Evolutionary conservation across 345 rosid species (phyloP).

Genomic region (Passiflora organensis): DNA sequence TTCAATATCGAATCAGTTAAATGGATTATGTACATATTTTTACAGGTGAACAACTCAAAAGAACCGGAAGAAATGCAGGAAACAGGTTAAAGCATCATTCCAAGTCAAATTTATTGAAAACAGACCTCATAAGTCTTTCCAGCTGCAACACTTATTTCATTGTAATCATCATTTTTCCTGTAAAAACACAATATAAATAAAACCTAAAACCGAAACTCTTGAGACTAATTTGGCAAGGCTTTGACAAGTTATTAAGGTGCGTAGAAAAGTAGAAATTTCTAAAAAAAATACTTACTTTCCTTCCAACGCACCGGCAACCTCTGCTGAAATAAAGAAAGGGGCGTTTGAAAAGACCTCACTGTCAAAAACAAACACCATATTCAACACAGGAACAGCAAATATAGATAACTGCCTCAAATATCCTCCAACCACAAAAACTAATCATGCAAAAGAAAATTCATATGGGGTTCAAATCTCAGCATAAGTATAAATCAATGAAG

Average conservation of each 20-base stretch:
- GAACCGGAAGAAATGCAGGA: too few species aligned
- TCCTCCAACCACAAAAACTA: too few species aligned
- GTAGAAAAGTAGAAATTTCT: too few species aligned
- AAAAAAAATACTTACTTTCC: conserved; percentile 40
- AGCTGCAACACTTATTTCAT: conserved; percentile 70
- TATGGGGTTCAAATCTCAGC: too few species aligned
- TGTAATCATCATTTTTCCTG: conserved; percentile 82
- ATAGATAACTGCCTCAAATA: background rate
- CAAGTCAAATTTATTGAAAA: conserved; percentile 2
- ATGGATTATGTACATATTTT: too few species aligned
- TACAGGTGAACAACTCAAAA: too few species aligned
- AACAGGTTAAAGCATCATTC: background rate
- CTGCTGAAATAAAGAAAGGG: conserved; percentile 93
- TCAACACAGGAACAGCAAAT: conserved; percentile 5
- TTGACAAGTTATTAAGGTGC: too few species aligned
- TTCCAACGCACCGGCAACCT: conserved; percentile 60
- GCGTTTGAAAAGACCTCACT: conserved; percentile 88
- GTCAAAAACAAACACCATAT: conserved; percentile 20
- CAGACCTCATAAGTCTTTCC: conserved; percentile 80
- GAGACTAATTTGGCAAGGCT: too few species aligned
- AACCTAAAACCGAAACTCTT: too few species aligned
- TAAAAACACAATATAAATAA: background rate
- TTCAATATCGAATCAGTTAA: too few species aligned
- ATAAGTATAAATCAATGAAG: too few species aligned
- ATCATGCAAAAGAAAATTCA: too few species aligned